phyloP scores from a whole-genome alignment of 2,329 filamentous ascomycete genomes.

The Madurella fahalii region DNA sequence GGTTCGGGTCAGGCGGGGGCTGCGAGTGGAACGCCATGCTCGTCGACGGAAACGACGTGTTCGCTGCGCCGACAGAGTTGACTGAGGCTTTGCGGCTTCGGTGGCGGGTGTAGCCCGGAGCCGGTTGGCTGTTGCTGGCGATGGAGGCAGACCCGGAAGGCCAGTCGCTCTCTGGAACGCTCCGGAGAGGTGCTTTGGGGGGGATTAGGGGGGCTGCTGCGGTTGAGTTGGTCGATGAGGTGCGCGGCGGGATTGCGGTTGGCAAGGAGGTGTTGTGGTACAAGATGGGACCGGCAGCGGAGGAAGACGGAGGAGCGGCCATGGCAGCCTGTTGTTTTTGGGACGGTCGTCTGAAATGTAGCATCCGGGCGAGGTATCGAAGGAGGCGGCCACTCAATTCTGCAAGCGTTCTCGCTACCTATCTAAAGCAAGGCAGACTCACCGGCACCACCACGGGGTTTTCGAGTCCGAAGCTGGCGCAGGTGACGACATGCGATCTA shows the following conservation, averaged over 20 bases:
- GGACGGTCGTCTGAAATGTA: slow-evolving; percentile 17
- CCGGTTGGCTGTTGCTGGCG: not conserved
- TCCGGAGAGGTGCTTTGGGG: slow-evolving; percentile 43
- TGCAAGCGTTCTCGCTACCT: not conserved
- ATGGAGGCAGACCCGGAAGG: slow-evolving; percentile 38
- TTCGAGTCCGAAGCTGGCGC: slow-evolving; percentile 6
- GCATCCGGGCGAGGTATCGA: slow-evolving; percentile 8
- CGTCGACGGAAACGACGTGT: slow-evolving; percentile 30
- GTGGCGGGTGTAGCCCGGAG: slow-evolving; percentile 26
- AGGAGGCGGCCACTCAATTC: not conserved
- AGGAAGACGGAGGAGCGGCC: slow-evolving; percentile 19
- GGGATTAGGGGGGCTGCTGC: slow-evolving; percentile 28
- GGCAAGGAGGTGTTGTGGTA: slow-evolving; percentile 41
- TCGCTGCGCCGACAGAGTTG: slow-evolving; percentile 21
- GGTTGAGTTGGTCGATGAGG: slow-evolving; percentile 56
- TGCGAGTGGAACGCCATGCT: slow-evolving; percentile 35
- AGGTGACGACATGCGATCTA: slow-evolving; percentile 17
- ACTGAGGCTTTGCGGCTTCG: slow-evolving; percentile 30
- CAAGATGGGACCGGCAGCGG: slow-evolving; percentile 13
- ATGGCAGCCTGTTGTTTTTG: slow-evolving; percentile 22
- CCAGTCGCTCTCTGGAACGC: slow-evolving; percentile 61
- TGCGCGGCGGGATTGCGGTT: slow-evolving; percentile 67
- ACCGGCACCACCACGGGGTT: slow-evolving; percentile 11
- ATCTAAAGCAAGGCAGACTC: slow-evolving; percentile 4
- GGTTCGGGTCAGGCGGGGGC: slow-evolving; percentile 45